Base-by-base conservation (phyloP, 441 rosid genomes). In the Populus trichocarpa region DNA sequence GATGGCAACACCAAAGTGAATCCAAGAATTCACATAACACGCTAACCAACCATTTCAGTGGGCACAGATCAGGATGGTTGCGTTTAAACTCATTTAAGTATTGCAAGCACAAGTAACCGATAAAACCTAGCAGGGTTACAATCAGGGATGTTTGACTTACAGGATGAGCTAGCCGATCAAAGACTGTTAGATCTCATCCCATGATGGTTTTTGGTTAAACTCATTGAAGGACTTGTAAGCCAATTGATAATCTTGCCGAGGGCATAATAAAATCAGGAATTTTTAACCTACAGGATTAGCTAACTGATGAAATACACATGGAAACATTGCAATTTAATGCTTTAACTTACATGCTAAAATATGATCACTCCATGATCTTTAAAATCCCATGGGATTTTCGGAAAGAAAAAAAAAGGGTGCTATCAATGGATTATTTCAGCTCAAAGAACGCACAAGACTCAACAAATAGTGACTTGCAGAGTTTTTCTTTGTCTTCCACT, bases 401-500 rank as follows among this genome's bases (percentile, higher is more conserved):
- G 3, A 40, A 13, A 4, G 4, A 3, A 57, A 72, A 30, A 18
- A 53, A 40, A 7, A 12, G 28, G 28, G 9, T 10, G 28, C 12
- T 35, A 33, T 32, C 69, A 40, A 22, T 11, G 8, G 10, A 40
- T 66, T 75, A 8, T 14, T 38, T 75, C 40, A 42, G 46, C 67
- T 20, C 42, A 28, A 46, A 36, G 25, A 50, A 32, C 38, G 59
- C 20, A 69, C 28, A 81, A 64, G 78, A 76, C 93, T 82, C 83
- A 94, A 97, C 89, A 94, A 94, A 81, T 86, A 94, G 81, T 93
- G 90, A 75, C 84, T 87, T 18, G 96, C 87, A 78, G 93, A 91
- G 86, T 92, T 8, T 96, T 84, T 94, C 99, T 82, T 93, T 91
- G 76, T 94, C 96, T n/a, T 88, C 96, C 97, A 94, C 90, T 88